These are phyloP conservation scores for Ziziphus jujuba DNA, from an alignment of 306 rosid species.

Conservation along the genomic window DNA sequence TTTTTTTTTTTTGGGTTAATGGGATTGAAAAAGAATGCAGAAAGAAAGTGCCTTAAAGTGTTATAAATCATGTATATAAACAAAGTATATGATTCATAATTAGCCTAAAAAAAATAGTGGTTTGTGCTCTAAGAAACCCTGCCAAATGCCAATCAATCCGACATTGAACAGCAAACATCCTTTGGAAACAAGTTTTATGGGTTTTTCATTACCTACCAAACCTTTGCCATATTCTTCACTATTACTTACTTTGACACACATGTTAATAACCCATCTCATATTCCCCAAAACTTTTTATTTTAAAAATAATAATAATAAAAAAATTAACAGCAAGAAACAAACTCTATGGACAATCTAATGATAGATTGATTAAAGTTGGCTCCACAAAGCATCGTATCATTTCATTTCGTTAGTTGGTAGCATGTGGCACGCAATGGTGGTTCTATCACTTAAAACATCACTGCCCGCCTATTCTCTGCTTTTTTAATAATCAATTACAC, in stretches of 20 bases:
- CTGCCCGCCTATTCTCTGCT: conserved; percentile 33
- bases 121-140: conserved; percentile 34
- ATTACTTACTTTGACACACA: no score
- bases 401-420: conserved; percentile 24
- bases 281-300: no score
- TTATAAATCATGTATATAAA: background rate
- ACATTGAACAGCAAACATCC: conserved; percentile 20
- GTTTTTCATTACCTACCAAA: conserved; percentile 18
- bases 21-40: no score
- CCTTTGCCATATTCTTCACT: background rate
- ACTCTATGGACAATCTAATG: conserved; percentile 40
- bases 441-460: conserved; percentile 28
- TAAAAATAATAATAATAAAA: no score
- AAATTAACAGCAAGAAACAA: conserved; percentile 5
- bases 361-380: conserved; percentile 28
- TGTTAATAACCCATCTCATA: no score
- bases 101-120: conserved; percentile 9
- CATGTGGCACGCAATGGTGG: conserved; percentile 35
- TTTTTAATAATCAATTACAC: conserved; percentile 13
- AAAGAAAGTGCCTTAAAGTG: no score
- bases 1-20: no score
- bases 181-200: conserved; percentile 3
- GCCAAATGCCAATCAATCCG: conserved; percentile 18
- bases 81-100: conserved; percentile 1
- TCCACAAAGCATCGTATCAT: conserved; percentile 44